Evolutionary conservation across 2,329 filamentous ascomycete species (phyloP).

Genomic region (Fusarium proliferatum): DNA sequence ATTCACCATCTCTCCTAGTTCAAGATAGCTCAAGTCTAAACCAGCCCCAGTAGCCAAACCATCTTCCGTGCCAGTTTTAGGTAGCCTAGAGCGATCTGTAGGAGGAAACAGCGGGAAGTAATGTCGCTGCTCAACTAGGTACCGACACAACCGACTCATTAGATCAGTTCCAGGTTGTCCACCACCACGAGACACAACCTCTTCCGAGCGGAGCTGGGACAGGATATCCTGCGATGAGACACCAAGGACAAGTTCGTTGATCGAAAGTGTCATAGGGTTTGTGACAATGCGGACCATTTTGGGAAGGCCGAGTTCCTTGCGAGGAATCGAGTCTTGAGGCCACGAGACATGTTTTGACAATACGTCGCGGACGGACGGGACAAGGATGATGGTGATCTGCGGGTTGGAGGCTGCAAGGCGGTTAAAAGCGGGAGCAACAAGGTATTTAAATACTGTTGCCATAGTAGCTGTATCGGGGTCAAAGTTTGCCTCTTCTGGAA

Average conservation of each 20-base stretch:
- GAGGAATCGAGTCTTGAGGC: conserved; percentile 73
- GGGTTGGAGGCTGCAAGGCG: conserved; percentile 78
- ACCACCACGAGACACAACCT: conserved; percentile 57
- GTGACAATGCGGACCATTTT: conserved; percentile 82
- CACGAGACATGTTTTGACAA: conserved; percentile 87
- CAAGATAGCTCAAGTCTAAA: conserved; percentile 85
- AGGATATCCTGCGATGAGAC: conserved; percentile 87
- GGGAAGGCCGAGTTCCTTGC: conserved; percentile 80
- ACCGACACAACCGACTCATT: conserved; percentile 76
- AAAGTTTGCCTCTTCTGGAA: conserved; percentile 73
- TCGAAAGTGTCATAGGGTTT: conserved; percentile 87
- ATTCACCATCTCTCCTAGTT: conserved; percentile 90
- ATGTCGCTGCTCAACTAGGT: conserved; percentile 89
- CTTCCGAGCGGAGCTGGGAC: conserved; percentile 82
- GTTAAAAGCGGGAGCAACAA: conserved; percentile 79
- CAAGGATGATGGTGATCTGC: conserved; percentile 80
- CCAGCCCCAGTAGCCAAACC: conserved; percentile 77
- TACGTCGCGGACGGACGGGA: conserved; percentile 85
- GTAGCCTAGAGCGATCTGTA: conserved; percentile 73
- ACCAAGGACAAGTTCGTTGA: conserved; percentile 88
- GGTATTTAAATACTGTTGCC: conserved; percentile 82
- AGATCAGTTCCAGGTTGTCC: conserved; percentile 58
- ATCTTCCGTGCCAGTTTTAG: conserved; percentile 70
- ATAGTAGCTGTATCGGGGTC: conserved; percentile 85
- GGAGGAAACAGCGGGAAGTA: conserved; percentile 93